A percentile compares a stretch with the other conserved stretches of the same genome.
Conservation (phyloP, 1,139 yeast genomes). For the Chernovozyma aurita region DNA sequence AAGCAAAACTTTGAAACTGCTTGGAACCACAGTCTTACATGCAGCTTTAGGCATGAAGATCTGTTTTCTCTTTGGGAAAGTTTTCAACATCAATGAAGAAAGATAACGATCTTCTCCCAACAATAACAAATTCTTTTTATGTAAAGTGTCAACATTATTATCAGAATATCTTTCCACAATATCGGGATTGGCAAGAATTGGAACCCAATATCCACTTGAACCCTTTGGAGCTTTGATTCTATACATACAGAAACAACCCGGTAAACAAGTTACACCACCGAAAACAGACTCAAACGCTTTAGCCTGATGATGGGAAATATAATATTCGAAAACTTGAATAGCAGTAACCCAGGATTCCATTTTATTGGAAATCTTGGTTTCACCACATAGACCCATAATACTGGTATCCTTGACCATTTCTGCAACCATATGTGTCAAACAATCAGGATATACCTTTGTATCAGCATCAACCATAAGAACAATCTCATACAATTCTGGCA, state of each 20-base stretch:
- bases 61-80: constrained; percentile 91
- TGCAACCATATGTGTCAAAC: constrained; percentile 88
- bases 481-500: constrained; percentile 82
- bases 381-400: constrained; percentile 96
- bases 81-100: constrained; percentile 82
- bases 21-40: constrained; percentile 92
- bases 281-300: constrained; percentile 95
- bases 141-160: constrained; percentile 82
- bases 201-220: constrained; percentile 90
- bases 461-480: constrained; percentile 97
- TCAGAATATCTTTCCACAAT: constrained; percentile 93
- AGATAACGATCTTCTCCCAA: constrained; percentile 93
- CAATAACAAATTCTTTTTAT: constrained; percentile 79
- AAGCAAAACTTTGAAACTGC: constrained; percentile 68
- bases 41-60: constrained; percentile 94
- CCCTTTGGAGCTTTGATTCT: constrained; percentile 94
- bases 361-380: constrained; percentile 90
- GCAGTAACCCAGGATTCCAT: constrained; percentile 86
- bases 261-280: constrained; percentile 96
- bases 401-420: constrained; percentile 88
- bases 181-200: constrained; percentile 92
- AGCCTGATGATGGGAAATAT: constrained; percentile 92
- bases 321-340: constrained; percentile 94
- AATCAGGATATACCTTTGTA: constrained; percentile 87
- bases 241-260: constrained; percentile 97